Evolutionary conservation across 352 stramenopile species (phyloP).

Genomic region (Pythium insidiosum): DNA sequence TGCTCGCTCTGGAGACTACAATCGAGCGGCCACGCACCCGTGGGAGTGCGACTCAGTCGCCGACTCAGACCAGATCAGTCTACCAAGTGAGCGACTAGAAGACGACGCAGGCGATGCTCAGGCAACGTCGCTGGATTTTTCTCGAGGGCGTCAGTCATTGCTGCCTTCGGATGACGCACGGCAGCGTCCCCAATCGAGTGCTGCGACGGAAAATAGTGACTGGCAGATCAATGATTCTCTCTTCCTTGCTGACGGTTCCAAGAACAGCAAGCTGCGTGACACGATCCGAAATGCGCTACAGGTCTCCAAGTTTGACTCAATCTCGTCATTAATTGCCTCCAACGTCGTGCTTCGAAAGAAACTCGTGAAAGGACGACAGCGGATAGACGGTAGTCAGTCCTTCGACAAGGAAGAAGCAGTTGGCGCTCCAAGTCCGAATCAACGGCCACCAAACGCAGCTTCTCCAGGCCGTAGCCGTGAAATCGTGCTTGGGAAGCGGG

Average conservation of each 20-base stretch:
- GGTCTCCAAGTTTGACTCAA: conserved; percentile 87
- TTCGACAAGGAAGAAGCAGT: neutral
- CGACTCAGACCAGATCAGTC: conserved; percentile 26
- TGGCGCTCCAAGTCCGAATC: conserved; percentile 1
- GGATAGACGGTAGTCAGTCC: neutral
- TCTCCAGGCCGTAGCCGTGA: conserved; percentile 22
- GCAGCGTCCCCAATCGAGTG: neutral
- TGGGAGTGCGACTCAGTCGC: conserved; percentile 66
- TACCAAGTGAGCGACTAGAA: conserved; percentile 31
- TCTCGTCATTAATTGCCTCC: conserved; percentile 79
- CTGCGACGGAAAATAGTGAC: conserved; percentile 19
- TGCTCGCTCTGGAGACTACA: conserved; percentile 20
- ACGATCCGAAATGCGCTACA: conserved; percentile 73
- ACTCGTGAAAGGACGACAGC: conserved; percentile 14
- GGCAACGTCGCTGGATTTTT: conserved; percentile 5
- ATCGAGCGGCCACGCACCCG: conserved; percentile 19
- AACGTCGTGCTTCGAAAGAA: conserved; percentile 64
- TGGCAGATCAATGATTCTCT: conserved; percentile 73
- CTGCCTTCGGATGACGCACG: neutral
- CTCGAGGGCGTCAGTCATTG: conserved; percentile 4
- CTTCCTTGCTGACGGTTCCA: conserved; percentile 83
- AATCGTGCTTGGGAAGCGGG: conserved; percentile 54
- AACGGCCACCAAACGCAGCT: conserved; percentile 1
- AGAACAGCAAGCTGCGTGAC: conserved; percentile 80
- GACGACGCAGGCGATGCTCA: conserved; percentile 17